A percentile compares a stretch with the other conserved stretches of the same genome.
Evolutionary conservation across 768 basidiomycete genomes (phyloP).

Genomic region (Tulasnella sp.): DNA sequence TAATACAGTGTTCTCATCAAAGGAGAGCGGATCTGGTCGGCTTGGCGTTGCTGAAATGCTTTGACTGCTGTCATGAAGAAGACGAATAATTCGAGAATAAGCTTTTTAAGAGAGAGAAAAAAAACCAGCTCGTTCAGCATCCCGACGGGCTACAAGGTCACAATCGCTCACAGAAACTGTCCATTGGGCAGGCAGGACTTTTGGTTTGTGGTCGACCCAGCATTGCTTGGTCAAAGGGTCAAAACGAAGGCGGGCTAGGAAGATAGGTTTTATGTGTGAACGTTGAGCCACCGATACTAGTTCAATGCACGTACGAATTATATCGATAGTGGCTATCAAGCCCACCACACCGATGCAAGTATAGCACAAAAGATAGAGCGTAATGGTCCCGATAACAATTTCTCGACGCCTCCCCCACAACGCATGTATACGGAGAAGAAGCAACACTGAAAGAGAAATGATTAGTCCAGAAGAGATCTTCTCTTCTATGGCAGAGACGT

Average conservation of each 20-base stretch:
- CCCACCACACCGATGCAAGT: neutral
- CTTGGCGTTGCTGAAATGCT: neutral
- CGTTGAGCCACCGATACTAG: too few relatives aligned
- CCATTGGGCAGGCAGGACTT: neutral
- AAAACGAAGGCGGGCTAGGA: neutral
- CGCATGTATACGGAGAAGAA: conserved; percentile 7
- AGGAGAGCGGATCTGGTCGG: neutral
- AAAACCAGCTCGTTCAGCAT: neutral
- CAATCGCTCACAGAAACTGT: neutral
- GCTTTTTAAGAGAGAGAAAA: neutral
- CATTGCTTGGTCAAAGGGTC: neutral
- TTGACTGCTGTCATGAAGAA: conserved; percentile 4
- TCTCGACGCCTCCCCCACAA: conserved; percentile 1
- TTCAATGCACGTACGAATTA: neutral
- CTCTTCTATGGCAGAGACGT: neutral
- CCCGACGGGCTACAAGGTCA: neutral
- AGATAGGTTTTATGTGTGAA: neutral
- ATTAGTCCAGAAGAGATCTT: neutral
- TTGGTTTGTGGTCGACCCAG: neutral
- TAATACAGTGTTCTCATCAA: neutral
- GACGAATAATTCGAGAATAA: conserved; percentile 10
- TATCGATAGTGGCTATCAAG: neutral
- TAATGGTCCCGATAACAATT: neutral
- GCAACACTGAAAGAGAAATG: neutral
- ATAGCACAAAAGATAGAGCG: neutral